Base-by-base conservation (phyloP, 495 filamentous ascomycete genomes). In the Daldinia concentrica region DNA sequence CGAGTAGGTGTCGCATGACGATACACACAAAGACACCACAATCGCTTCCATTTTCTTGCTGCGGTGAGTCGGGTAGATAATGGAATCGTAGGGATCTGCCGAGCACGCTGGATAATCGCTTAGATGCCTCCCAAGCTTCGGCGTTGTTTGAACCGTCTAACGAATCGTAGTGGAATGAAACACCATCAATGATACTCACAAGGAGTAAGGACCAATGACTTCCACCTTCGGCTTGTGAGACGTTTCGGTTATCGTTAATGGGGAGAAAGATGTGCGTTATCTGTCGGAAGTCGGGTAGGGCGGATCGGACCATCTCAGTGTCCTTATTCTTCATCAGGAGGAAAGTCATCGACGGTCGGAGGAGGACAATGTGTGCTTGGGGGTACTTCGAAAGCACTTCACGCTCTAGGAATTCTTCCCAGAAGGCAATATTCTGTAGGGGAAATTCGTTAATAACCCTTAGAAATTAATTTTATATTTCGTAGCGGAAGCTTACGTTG, bases 1-100 rank as follows among this genome's bases (percentile, higher is more conserved):
- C 79, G 19, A 99, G 87, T 15, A 99, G 80, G 78, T 97, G 88
- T 41, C 92, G 86, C 94, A 98, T 99, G 62, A 91, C 86, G 71
- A 97, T 86, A 78, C 96, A 98, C 1, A 99, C 96, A 78, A 93
- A 98, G 0, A 99, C 93, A 14, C 96, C 96, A 76, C 96, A 99
- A 81, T 98, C 96, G 68, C 86, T 92, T 59, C 90, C 88, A 73
- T 98, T 98, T 69, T 93, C 92, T 79, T 99, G 96, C 70, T 97
- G 91, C 2, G 95, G 96, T 8, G 88, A 89, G 76, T 98, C 95
- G 4, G 89, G 82, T 29, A 99, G 82, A 80, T 94, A 86, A 64
- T 90, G 81, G 74, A 95, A 97, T 6, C 85, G 79, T 11, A 98
- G 81, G 1, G 79, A 78, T 43, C 85, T 81, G 36, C 88, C 87